Percentiles rank a stretch among this genome's conserved stretches.
phyloP scores from a whole-genome alignment of 306 rosid genomes.

The Malus sylvestris region DNA sequence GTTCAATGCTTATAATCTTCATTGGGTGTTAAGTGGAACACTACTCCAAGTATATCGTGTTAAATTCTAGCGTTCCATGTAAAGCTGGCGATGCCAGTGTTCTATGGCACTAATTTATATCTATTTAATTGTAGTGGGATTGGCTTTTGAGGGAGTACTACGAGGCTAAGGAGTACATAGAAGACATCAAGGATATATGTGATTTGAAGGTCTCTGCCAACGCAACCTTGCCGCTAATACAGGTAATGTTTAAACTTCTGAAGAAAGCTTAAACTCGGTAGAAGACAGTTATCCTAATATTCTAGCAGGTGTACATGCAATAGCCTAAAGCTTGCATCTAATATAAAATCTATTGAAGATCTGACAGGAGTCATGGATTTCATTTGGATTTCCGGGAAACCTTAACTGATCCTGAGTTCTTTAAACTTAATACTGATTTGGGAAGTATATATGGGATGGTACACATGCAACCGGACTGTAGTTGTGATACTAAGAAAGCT shows the following conservation, averaged over 20 bases:
- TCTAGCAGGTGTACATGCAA: neutral
- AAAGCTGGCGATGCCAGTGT: neutral
- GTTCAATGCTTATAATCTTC: slow-evolving; percentile 79
- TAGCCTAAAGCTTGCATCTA: slow-evolving; percentile 13
- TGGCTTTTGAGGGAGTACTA: slow-evolving; percentile 71
- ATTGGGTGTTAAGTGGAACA: slow-evolving; percentile 64
- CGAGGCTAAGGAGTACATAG: slow-evolving; percentile 87
- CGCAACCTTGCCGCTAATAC: slow-evolving; percentile 73
- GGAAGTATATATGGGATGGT: slow-evolving; percentile 39
- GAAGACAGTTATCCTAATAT: neutral
- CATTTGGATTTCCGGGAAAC: slow-evolving; percentile 41
- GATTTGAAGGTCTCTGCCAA: slow-evolving; percentile 92
- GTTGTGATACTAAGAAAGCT: slow-evolving; percentile 21
- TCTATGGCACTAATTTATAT: slow-evolving; percentile 18
- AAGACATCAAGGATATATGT: slow-evolving; percentile 84
- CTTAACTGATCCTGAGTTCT: slow-evolving; percentile 44
- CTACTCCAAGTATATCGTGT: neutral
- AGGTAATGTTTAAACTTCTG: slow-evolving; percentile 26
- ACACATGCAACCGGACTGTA: slow-evolving; percentile 24
- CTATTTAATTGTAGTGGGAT: slow-evolving; percentile 53
- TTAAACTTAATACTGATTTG: slow-evolving; percentile 34
- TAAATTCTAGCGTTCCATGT: neutral
- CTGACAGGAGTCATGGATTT: slow-evolving; percentile 42
- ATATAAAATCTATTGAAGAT: slow-evolving; percentile 43
- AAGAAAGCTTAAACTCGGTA: neutral